Conservation (phyloP, 305 asterid species). For the Striga hermonthica region DNA sequence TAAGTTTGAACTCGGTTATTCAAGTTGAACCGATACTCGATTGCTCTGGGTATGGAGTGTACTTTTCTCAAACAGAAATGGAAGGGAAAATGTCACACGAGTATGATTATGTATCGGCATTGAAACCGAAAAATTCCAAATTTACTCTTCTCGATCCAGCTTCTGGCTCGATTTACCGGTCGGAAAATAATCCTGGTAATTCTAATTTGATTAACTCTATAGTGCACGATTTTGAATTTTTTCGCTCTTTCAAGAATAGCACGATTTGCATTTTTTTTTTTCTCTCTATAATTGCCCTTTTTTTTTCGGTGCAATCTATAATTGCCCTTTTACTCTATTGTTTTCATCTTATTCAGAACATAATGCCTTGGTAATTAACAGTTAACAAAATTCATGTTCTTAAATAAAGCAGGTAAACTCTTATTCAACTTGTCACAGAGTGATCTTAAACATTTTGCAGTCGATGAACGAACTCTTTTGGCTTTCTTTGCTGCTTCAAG, state of each 20-base stretch:
- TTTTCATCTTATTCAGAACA: neutral
- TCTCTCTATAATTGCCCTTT: neutral
- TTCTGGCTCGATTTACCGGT: constrained; percentile 54
- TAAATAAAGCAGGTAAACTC: constrained; percentile 50
- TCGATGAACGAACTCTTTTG: constrained; percentile 69
- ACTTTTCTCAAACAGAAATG: constrained; percentile 29
- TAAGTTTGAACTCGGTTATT: constrained; percentile 48
- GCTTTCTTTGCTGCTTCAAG: constrained; percentile 67
- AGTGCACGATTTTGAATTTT: neutral
- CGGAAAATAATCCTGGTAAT: constrained; percentile 71
- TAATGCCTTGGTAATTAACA: no score
- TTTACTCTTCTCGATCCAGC: constrained; percentile 65
- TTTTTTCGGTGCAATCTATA: neutral
- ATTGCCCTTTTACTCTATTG: neutral
- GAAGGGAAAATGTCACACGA: constrained; percentile 57
- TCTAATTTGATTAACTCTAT: constrained; percentile 17
- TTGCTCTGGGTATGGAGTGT: constrained; percentile 79
- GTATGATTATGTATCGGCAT: constrained; percentile 58
- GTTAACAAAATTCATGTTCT: constrained; percentile 2
- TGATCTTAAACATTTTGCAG: constrained; percentile 59
- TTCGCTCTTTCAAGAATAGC: no score
- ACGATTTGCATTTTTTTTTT: no score
- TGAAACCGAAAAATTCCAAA: constrained; percentile 57
- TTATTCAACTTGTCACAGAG: constrained; percentile 49
- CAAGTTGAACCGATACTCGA: constrained; percentile 78